Base-by-base conservation (phyloP, 1,139 yeast genomes). In the Yarrowia galli region DNA sequence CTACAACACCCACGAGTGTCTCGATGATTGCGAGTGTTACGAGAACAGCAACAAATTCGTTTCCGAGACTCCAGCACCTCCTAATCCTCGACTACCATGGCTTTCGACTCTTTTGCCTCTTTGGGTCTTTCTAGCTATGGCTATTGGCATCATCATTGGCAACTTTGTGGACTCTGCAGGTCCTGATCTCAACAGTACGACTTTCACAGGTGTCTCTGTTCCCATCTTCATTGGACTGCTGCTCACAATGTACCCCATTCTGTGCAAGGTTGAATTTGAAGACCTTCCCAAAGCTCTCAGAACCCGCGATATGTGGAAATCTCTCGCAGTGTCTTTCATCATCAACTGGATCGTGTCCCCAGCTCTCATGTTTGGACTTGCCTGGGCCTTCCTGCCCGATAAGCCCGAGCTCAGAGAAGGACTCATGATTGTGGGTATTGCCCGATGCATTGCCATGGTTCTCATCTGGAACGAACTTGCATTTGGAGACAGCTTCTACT, bases 361-460 rank as follows among this genome's bases (percentile, higher is more conserved):
- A 0, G 78, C 86, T 43, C 71, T 86, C 61, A 86, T 86, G 89
- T 60, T 71, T 72, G 88, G 83, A 0, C 77, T 86, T 22, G 84
- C 87, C 0, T 86, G 89, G 89, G 75, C 84, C 46, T 80, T 82
- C 0, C 73, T 86, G 67, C 84, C 84, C 67, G 84, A 85, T 69
- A 73, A 80, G 67, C 77, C 76, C 7, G 89, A 84, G 68, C 83
- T 83, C 68, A 77, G 89, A 67, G 78, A 77, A 43, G 89, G 89
- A 0, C 79, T 86, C 8, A 84, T 86, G 51, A 81, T 86, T 83
- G 85, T 86, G 63, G 89, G 89, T 0, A 72, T 84, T 54, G 89
- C 88, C 2, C 75, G 89, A 69, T 86, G 89, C 74, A 85, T 86
- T 71, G 89, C 89, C 36, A 86, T 86, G 89, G 88, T 86, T 0